These are phyloP conservation scores for Rhizopogon vulgaris DNA, from an alignment of 768 basidiomycete genomes.

Conservation along the genomic window DNA sequence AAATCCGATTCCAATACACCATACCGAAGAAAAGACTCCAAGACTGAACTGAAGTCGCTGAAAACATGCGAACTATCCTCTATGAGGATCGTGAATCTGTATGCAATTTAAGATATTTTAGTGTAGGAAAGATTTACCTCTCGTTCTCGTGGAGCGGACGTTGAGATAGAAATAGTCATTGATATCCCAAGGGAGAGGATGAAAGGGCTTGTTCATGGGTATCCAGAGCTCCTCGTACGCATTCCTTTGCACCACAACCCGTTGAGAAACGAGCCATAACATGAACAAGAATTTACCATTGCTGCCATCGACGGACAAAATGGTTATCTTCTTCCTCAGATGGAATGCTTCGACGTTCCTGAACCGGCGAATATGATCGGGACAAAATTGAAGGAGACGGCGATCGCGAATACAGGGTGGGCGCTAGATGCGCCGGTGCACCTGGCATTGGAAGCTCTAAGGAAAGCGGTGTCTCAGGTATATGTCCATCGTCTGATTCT, in stretches of 20 bases:
- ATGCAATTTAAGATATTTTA: neutral
- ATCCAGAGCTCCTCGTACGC: neutral
- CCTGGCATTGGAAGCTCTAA: no score
- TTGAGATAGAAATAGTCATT: neutral
- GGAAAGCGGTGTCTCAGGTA: neutral
- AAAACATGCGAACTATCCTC: neutral
- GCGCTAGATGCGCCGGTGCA: no score
- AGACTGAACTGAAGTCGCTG: neutral
- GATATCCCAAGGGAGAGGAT: neutral
- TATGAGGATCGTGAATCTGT: neutral
- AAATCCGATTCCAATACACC: neutral
- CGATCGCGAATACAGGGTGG: neutral
- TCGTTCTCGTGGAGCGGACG: neutral
- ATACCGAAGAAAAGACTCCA: neutral
- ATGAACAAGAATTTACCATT: neutral
- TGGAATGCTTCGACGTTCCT: neutral
- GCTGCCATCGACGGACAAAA: neutral
- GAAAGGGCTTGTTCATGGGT: neutral
- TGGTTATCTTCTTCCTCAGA: neutral
- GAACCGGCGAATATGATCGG: neutral
- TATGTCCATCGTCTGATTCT: neutral
- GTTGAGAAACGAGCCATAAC: neutral
- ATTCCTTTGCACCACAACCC: neutral
- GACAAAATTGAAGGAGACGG: neutral
- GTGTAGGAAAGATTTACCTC: neutral